phyloP scores from a whole-genome alignment of 257 asterid species.

The Asclepias syriaca region DNA sequence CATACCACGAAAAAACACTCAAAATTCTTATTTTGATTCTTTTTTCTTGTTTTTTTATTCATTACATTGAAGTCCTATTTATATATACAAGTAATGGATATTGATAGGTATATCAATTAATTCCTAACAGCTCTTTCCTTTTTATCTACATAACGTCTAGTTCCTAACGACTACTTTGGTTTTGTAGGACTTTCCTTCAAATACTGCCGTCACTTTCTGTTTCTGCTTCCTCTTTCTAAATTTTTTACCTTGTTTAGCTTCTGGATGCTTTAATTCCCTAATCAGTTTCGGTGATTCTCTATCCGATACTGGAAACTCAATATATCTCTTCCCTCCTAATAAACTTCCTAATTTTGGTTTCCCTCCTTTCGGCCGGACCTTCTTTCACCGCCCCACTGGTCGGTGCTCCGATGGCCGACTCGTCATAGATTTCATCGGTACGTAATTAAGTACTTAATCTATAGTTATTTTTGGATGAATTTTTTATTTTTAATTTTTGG shows the following conservation, averaged over 20 bases:
- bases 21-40: too few relatives aligned
- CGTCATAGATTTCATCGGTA: slow-evolving; percentile 56
- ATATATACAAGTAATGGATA: too few relatives aligned
- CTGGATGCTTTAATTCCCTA: slow-evolving; percentile 35
- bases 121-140: too few relatives aligned
- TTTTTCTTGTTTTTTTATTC: too few relatives aligned
- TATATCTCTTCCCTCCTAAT: slow-evolving; percentile 13
- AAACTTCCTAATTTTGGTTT: slow-evolving; percentile 9
- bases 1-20: too few relatives aligned
- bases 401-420: slow-evolving; percentile 55
- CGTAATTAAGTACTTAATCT: not conserved
- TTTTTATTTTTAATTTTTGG: too few relatives aligned
- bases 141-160: too few relatives aligned
- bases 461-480: too few relatives aligned
- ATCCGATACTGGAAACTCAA: slow-evolving; percentile 46
- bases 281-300: slow-evolving; percentile 55
- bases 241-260: not conserved
- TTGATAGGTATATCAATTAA: too few relatives aligned
- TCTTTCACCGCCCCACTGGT: slow-evolving; percentile 49
- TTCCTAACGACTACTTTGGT: too few relatives aligned
- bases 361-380: slow-evolving; percentile 48
- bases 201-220: not conserved
- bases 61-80: too few relatives aligned
- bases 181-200: too few relatives aligned
- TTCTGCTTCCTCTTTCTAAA: not conserved